Percentiles rank a stretch among this genome's conserved stretches.
Conservation (phyloP, 345 rosid genomes). For the Citrus glauca region DNA sequence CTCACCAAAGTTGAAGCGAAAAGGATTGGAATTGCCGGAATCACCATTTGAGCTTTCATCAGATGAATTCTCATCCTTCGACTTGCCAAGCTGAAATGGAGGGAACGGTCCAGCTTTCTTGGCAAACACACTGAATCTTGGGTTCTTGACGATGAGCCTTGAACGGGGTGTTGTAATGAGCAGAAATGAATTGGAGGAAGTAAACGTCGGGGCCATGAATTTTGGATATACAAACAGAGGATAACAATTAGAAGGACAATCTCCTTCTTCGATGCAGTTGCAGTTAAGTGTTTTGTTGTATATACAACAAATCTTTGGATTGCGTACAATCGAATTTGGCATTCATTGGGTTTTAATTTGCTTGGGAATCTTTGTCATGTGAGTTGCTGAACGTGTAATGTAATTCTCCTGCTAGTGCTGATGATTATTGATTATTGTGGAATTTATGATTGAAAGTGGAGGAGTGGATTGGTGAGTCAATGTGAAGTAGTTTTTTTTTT, state of each 20-base stretch:
- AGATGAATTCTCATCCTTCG: constrained; percentile 27
- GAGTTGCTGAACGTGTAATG: no score
- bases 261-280: constrained; percentile 20
- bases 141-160: constrained; percentile 30
- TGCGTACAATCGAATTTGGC: neutral
- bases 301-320: neutral
- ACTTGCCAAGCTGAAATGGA: constrained; percentile 44
- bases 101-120: constrained; percentile 47
- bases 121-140: constrained; percentile 48
- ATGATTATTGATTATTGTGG: neutral
- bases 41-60: constrained; percentile 28
- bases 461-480: neutral
- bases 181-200: constrained; percentile 69
- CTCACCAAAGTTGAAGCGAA: constrained; percentile 59
- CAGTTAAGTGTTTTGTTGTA: constrained; percentile 7
- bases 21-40: constrained; percentile 43
- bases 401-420: neutral
- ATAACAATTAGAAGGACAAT: neutral
- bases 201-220: constrained; percentile 54
- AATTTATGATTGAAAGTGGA: neutral
- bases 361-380: no score
- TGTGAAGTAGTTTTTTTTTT: neutral
- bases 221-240: neutral
- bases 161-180: constrained; percentile 42
- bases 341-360: no score